Conservation (phyloP, 148 eudicot species). For the Vaccinium macrocarpon region DNA sequence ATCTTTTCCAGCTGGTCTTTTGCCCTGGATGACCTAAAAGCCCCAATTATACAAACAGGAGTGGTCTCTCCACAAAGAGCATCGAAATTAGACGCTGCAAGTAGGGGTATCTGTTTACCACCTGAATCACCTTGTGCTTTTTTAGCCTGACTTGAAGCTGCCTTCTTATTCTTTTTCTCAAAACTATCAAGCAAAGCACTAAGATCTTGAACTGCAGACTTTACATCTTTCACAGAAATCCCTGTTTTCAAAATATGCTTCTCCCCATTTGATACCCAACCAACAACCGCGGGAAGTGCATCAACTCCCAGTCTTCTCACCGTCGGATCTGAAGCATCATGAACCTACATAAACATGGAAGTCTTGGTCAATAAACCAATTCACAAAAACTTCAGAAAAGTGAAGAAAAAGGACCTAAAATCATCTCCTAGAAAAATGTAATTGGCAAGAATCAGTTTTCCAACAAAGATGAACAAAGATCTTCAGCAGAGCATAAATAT, state of each 20-base stretch:
- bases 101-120: constrained; percentile 44
- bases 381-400: neutral
- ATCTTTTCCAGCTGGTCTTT: constrained; percentile 54
- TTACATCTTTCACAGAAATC: constrained; percentile 66
- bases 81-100: constrained; percentile 58
- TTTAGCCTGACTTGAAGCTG: constrained; percentile 39
- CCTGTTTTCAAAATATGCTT: constrained; percentile 68
- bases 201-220: constrained; percentile 79
- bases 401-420: neutral
- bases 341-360: constrained; percentile 40
- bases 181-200: constrained; percentile 60
- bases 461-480: neutral
- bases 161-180: constrained; percentile 70
- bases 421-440: neutral
- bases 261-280: constrained; percentile 87
- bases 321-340: constrained; percentile 59
- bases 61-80: constrained; percentile 60
- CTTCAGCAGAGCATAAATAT: neutral
- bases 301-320: constrained; percentile 60
- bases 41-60: constrained; percentile 90
- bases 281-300: constrained; percentile 84
- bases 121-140: constrained; percentile 45
- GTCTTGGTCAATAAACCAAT: neutral
- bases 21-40: constrained; percentile 59
- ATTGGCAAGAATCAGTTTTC: neutral